Percentiles rank a stretch among this genome's conserved stretches.
phyloP scores from a whole-genome alignment of 441 rosid species.

The Pelargonium myrrhifolium region DNA sequence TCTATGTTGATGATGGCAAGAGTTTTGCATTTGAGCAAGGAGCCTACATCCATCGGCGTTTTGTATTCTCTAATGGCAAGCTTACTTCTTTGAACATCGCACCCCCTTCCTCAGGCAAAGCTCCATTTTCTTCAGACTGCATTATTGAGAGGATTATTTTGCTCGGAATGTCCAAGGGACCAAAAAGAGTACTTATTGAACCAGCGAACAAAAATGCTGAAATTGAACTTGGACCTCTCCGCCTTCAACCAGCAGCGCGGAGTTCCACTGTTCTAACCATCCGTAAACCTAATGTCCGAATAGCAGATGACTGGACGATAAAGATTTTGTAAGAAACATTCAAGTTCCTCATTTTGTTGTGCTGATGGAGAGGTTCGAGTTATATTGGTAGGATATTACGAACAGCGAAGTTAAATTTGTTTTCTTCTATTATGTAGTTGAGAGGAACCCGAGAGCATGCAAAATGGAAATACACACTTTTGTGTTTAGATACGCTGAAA shows the following conservation, averaged over 20 bases:
- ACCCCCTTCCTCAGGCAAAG: conserved; percentile 24
- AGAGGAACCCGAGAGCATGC: background rate
- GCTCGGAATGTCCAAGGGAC: conserved; percentile 46
- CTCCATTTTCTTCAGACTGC: conserved; percentile 46
- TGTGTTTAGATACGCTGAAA: too few relatives aligned
- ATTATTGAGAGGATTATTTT: conserved; percentile 74
- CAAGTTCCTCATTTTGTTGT: background rate
- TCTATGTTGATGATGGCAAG: conserved; percentile 85
- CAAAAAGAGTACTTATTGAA: conserved; percentile 53
- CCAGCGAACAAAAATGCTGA: conserved; percentile 54
- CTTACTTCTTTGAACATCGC: conserved; percentile 54
- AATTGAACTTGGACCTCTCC: conserved; percentile 59
- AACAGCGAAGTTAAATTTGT: background rate
- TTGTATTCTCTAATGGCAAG: conserved; percentile 60
- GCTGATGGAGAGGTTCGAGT: background rate
- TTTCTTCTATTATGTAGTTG: background rate
- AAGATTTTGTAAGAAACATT: conserved; percentile 43
- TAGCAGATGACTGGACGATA: conserved; percentile 76
- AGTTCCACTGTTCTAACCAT: conserved; percentile 51
- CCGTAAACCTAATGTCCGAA: conserved; percentile 73
- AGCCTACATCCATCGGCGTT: conserved; percentile 69
- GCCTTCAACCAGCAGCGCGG: conserved; percentile 34
- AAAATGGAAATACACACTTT: background rate
- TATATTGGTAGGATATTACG: background rate
- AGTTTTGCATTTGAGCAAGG: conserved; percentile 67